Evolutionary conservation across 331 rosid genomes (phyloP).

Genomic region (Telfairia occidentalis): DNA sequence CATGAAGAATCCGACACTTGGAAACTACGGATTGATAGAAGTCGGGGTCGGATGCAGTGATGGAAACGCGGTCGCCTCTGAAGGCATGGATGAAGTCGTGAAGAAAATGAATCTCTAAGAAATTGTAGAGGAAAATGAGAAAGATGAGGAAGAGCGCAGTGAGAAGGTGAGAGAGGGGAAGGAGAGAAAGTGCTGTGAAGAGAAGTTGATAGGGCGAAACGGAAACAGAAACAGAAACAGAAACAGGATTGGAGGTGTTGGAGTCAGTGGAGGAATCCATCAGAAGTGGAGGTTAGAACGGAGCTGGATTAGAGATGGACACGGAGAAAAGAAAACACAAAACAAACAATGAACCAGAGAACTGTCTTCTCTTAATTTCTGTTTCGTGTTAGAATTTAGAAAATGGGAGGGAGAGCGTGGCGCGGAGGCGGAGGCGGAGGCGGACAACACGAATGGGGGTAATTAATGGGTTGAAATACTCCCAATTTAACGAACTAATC

Average conservation of each 20-base stretch:
- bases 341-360: not conserved
- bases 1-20: constrained; percentile 14
- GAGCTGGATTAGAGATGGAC: not conserved
- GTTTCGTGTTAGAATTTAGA: too few species aligned
- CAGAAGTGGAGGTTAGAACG: not conserved
- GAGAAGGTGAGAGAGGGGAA: not conserved
- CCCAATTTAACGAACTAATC: too few species aligned
- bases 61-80: constrained; percentile 16
- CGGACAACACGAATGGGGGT: too few species aligned
- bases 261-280: constrained; percentile 4
- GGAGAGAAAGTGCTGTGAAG: not conserved
- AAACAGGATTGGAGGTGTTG: not conserved
- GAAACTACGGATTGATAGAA: constrained; percentile 15
- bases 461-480: too few species aligned
- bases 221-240: too few species aligned
- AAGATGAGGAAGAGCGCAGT: not conserved
- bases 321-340: too few species aligned
- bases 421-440: not conserved
- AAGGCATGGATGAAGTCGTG: constrained; percentile 8
- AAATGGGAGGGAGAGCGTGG: not conserved
- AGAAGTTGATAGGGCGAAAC: constrained; percentile 10
- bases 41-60: constrained; percentile 1
- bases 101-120: constrained; percentile 15
- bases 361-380: too few species aligned
- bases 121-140: constrained; percentile 10